Conservation (phyloP, 1,284 basidiomycete genomes). For the Apiotrichum akiyoshidainum region DNA sequence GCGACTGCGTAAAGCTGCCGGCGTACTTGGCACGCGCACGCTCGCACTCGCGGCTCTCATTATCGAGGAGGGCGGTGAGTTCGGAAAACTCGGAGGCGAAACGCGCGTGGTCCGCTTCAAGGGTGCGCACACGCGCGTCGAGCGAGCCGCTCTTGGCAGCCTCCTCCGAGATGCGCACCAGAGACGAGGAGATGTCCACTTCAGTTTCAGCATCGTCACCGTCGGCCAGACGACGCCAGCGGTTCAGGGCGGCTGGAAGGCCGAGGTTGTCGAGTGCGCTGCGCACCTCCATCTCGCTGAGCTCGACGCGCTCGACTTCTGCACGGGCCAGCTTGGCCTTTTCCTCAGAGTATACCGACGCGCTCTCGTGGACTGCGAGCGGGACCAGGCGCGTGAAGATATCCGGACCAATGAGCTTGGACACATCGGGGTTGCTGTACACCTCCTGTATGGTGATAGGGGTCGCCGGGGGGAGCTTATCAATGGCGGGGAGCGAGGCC, state of each 20-base stretch:
- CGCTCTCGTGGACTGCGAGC: constrained; percentile 90
- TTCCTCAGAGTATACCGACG: constrained; percentile 95
- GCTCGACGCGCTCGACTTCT: constrained; percentile 82
- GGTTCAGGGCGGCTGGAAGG: constrained; percentile 69
- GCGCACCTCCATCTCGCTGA: constrained; percentile 74
- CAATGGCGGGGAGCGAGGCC: constrained; percentile 74
- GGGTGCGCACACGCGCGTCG: constrained; percentile 56
- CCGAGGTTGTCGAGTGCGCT: constrained; percentile 80
- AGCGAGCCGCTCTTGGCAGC: constrained; percentile 61
- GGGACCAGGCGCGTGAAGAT: constrained; percentile 86
- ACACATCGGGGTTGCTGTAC: constrained; percentile 84
- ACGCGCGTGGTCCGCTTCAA: constrained; percentile 62
- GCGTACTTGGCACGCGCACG: constrained; percentile 77
- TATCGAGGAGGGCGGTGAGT: constrained; percentile 64
- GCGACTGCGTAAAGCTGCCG: constrained; percentile 85
- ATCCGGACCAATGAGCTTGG: constrained; percentile 90
- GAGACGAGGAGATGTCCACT: constrained; percentile 64
- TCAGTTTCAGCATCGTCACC: constrained; percentile 55
- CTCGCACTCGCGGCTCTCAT: constrained; percentile 78
- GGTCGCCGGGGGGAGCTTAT: constrained; percentile 72
- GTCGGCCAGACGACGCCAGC: constrained; percentile 73
- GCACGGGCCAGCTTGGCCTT: constrained; percentile 92
- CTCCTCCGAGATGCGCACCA: constrained; percentile 74
- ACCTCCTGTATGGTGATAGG: constrained; percentile 91
- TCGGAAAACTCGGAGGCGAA: constrained; percentile 64